Conservation (phyloP, 345 rosid species). For the Gossypium australe region DNA sequence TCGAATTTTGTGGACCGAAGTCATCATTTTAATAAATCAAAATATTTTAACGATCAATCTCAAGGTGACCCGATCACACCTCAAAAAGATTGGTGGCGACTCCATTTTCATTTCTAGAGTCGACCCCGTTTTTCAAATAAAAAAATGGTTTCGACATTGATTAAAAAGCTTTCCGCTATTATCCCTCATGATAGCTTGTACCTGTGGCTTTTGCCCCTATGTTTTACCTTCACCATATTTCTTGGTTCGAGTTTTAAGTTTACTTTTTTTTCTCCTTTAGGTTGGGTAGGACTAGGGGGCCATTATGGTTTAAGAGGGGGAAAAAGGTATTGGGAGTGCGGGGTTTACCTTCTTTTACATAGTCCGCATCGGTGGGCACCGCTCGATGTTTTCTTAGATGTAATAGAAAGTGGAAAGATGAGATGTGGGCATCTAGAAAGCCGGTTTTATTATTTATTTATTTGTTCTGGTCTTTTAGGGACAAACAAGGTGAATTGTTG, state of each 20-base stretch:
- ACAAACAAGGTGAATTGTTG: background rate
- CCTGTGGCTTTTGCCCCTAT: background rate
- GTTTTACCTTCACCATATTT: too few species aligned
- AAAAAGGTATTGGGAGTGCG: background rate
- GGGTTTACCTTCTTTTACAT: conserved; percentile 6
- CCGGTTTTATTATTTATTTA: background rate
- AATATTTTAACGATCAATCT: too few species aligned
- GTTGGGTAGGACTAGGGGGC: background rate
- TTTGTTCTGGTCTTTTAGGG: background rate
- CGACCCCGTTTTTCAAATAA: too few species aligned
- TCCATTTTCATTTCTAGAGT: too few species aligned
- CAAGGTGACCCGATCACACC: too few species aligned
- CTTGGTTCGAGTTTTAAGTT: background rate
- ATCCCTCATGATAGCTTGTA: background rate
- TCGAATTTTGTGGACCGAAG: too few species aligned
- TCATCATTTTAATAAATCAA: too few species aligned
- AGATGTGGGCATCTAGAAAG: conserved; percentile 3
- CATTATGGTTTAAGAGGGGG: background rate
- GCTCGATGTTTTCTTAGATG: background rate
- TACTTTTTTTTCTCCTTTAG: background rate
- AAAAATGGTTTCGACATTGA: too few species aligned
- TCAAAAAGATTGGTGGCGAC: too few species aligned
- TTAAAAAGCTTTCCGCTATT: background rate
- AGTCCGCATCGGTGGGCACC: background rate
- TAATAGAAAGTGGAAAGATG: conserved; percentile 3